Evolutionary conservation across 768 basidiomycete species (phyloP), one percentile per base, ranked within the genome.

Genomic region (Fibroporia radiculosa): DNA sequence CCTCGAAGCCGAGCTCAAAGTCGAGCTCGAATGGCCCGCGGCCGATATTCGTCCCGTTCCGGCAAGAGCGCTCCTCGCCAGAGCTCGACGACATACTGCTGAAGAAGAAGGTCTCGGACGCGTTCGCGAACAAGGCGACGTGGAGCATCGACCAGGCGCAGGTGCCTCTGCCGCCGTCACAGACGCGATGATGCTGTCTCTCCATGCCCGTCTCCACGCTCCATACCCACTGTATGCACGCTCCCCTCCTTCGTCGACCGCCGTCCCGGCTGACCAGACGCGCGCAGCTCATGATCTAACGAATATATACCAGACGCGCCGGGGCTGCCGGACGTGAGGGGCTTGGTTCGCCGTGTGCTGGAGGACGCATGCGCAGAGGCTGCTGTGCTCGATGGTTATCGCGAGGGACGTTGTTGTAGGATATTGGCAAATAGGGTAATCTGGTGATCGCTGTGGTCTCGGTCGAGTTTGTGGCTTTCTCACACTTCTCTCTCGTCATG

Each of bases 31-130:
- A 42, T 26, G 47, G 36, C 6, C 48, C 45, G 40, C 48, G 44
- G 40, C 57, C 59, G 23, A 68, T 78, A 50, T 80, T 78, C 58
- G 70, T 69, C 23, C 69, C 73, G 14, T 80, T 73, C 66, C 67
- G 66, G 45, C 71, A 56, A 24, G 67, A 75, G 39, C 66, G 70
- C 19, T 69, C 71, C n/a, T 76, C 75, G 31, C 78, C 79, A 33
- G 78, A 80, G 51, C 63, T 79, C 42, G 68, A 72, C 25, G 66
- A 69, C 48, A 61, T 69, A 48, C 50, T 68, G 42, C 53, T 61
- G 49, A 67, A 65, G 62, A 67, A 67, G 57, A 62, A 59, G 48
- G 44, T 59, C 38, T 42, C 53, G 35, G 54, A 61, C 37, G 58
- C 57, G 14, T 61, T 61, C 48, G 39, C 53, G 41, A 55, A 56